A percentile compares a stretch with the other conserved stretches of the same genome.
These are phyloP conservation scores for Rhodotorula kratochvilovae DNA, from an alignment of 768 basidiomycete species.

Conservation along the genomic window DNA sequence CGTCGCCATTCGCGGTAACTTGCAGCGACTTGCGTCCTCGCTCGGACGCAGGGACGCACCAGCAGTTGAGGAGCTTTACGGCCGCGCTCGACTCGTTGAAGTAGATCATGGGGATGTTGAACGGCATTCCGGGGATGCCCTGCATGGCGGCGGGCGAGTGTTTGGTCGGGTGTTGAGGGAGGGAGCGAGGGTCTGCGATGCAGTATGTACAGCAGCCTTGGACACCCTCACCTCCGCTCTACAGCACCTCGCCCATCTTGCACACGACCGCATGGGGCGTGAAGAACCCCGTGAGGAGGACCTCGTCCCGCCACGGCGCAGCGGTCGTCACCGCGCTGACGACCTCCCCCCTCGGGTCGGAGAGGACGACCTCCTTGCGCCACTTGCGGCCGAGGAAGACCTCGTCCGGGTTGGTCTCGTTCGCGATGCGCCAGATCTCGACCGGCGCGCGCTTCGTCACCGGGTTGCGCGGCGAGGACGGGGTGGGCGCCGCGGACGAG, in stretches of 20 bases:
- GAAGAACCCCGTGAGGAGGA: conserved; percentile 34
- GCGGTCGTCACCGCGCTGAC: conserved; percentile 59
- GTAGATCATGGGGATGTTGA: too few relatives aligned
- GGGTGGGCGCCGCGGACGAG: conserved; percentile 19
- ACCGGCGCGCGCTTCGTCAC: background rate
- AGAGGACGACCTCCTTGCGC: conserved; percentile 55
- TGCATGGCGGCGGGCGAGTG: too few relatives aligned
- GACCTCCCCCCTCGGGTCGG: conserved; percentile 59
- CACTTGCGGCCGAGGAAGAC: conserved; percentile 50
- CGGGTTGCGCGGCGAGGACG: background rate
- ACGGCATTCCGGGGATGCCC: too few relatives aligned
- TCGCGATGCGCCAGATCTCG: conserved; percentile 53
- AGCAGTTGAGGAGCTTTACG: too few relatives aligned
- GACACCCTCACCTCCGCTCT: too few relatives aligned
- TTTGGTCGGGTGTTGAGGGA: too few relatives aligned
- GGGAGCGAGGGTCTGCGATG: too few relatives aligned
- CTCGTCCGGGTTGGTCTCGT: conserved; percentile 55
- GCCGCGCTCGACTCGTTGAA: too few relatives aligned
- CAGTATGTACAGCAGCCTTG: too few relatives aligned
- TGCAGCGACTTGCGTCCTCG: too few relatives aligned
- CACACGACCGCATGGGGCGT: conserved; percentile 14
- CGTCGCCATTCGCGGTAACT: too few relatives aligned
- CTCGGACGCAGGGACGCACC: too few relatives aligned
- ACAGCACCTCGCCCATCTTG: background rate
- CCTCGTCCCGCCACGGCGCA: conserved; percentile 55